phyloP scores from a whole-genome alignment of 352 stramenopile genomes.

The Phytophthora citricola region DNA sequence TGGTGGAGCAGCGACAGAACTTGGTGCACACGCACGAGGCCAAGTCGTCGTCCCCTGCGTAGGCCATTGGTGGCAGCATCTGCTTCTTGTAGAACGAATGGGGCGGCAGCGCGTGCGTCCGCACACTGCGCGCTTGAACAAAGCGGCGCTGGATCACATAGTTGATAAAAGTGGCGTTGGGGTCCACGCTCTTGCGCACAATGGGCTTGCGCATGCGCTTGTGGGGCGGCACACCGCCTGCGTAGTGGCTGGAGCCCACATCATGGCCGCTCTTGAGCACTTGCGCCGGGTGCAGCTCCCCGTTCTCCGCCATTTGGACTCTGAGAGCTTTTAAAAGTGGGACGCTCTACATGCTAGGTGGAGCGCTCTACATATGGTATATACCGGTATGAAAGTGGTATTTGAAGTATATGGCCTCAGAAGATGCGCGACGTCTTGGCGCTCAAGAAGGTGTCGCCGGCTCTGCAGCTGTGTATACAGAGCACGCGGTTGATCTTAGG shows the following conservation, averaged over 20 bases:
- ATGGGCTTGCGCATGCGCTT: slow-evolving; percentile 90
- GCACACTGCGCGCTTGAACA: slow-evolving; percentile 52
- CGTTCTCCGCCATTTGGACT: slow-evolving; percentile 38
- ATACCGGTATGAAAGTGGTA: slow-evolving; percentile 1
- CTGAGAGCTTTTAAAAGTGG: neutral
- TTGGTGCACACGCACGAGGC: slow-evolving; percentile 86
- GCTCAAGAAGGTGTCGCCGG: slow-evolving; percentile 55
- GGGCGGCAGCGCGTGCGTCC: slow-evolving; percentile 62
- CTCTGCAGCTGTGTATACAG: slow-evolving; percentile 57
- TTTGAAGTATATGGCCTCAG: too few relatives aligned
- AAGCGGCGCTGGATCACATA: slow-evolving; percentile 84
- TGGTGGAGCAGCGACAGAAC: slow-evolving; percentile 89
- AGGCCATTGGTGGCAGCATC: slow-evolving; percentile 79
- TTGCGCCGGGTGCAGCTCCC: slow-evolving; percentile 75
- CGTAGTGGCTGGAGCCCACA: slow-evolving; percentile 72
- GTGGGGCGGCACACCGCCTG: slow-evolving; percentile 69
- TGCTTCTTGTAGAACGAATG: slow-evolving; percentile 89
- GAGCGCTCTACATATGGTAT: slow-evolving; percentile 6
- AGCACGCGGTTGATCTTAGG: slow-evolving; percentile 40
- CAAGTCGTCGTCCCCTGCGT: slow-evolving; percentile 67
- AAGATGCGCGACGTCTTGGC: slow-evolving; percentile 66
- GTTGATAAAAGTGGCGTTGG: slow-evolving; percentile 87
- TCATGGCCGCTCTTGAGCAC: slow-evolving; percentile 83
- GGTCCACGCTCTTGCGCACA: slow-evolving; percentile 87
- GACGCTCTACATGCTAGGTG: slow-evolving; percentile 1